Base-by-base conservation (phyloP, 306 rosid species). In the Trifolium fragiferum region DNA sequence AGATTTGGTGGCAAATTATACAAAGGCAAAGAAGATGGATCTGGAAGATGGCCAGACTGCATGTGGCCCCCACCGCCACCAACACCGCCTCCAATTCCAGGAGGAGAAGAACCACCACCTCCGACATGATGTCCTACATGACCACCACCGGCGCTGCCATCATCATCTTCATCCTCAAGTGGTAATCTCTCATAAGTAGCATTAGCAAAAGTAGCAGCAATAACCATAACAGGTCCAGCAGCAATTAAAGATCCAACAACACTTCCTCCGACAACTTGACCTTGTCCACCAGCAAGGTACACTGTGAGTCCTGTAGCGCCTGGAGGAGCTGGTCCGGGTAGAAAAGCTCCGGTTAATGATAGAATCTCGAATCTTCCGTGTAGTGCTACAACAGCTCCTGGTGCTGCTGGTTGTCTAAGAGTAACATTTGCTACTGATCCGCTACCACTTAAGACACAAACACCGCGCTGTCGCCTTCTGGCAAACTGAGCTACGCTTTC, bases 131-230 rank as follows among this genome's bases (percentile, higher is more conserved):
- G 85, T 25, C 84, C 86, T n/a, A 80, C 89, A 2, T 81, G 83
- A 0, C 61, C 49, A 1, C 41, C 41, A 0, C 65, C 35, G 1
- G 14, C 60, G 2, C 80, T 76, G 0, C 66, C 86, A 0, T 75
- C 93, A 0, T 91, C 96, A 0, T 91, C 96, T 1, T 90, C 88
- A 5, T 91, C 98, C 7, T 91, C 96, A 10, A 93, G 93, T 9
- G 98, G 98, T 35, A 93, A 57, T 70, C 96, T 91, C 68, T 91
- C 97, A 78, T 93, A 93, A 1, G 96, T 89, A 6, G 98, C 98
- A 80, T 91, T 93, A 40, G 97, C 85, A 84, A 93, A 93, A 50
- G 97, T 91, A 5, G 97, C 98, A 4, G 98, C 98, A 40, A 93
- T 80, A 9, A 93, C 88, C 87, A 93, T 91, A 2, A 93, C 97